Evolutionary conservation across 768 basidiomycete species (phyloP), one percentile per base, ranked within the genome.

Genomic region (Mycena haematopus): DNA sequence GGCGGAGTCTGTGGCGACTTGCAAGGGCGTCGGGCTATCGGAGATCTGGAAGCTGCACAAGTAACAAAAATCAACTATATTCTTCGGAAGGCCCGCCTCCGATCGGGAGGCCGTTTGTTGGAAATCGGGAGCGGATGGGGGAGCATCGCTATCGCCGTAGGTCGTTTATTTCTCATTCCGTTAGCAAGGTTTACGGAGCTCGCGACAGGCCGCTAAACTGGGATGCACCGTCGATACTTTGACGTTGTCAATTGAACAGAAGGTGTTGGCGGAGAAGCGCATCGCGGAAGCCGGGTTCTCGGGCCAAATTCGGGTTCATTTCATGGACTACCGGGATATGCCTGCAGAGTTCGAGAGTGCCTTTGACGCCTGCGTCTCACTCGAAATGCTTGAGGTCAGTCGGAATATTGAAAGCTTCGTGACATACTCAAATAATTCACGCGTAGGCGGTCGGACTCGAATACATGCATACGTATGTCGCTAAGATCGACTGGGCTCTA

Each of bases 41-140:
- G 87, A 25, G 91, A 92, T 70, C 78, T 96, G 46, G 91, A 92
- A 73, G 83, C 86, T 24, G 93, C 94, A 0, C 94, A 96, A 71
- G 79, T 83, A 31, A 86, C 92, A 46, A 96, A 96, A 74, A 86
- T 96, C 52, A 87, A 84, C 62, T 82, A 93, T 69, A 91, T 96
- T 65, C 89, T 95, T 60, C 81, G 77, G 15, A 85, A 88, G 64
- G 92, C 93, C 27, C 87, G 87, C 52, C 88, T 95, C 58, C 82
- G 85, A 70, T 87, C 86, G 47, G 93, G 93, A 0, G 82, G 93
- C 72, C 85, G 93, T 27, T 84, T 96, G 45, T 80, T 96, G 35
- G 94, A 96, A 79, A 93, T 96, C 69, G 94, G 94, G 21, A 89
- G 89, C 53, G 94, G 94, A n/a, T 96, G 94, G 94, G 94, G 94